phyloP scores from a whole-genome alignment of 306 rosid species.

The Dalbergia cochinchinensis region DNA sequence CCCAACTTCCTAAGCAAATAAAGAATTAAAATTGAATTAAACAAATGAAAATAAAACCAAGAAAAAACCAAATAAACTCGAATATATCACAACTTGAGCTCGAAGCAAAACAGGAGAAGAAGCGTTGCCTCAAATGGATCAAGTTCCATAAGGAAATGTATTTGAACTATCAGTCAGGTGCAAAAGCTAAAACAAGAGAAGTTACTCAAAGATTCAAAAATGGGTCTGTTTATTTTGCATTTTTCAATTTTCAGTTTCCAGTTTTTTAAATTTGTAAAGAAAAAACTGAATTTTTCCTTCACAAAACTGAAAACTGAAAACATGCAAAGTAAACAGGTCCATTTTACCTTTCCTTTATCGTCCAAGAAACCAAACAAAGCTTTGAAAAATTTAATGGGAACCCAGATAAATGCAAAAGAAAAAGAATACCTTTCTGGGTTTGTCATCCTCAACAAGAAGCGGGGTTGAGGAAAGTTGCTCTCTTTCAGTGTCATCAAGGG shows the following conservation, averaged over 20 bases:
- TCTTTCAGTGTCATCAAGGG: slow-evolving; percentile 57
- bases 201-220: slow-evolving; percentile 19
- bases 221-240: too few relatives aligned
- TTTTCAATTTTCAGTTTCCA: too few relatives aligned
- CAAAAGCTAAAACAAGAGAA: neutral
- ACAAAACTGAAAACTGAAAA: too few relatives aligned
- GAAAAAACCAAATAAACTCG: neutral
- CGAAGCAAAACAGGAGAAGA: too few relatives aligned
- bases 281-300: too few relatives aligned
- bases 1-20: slow-evolving; percentile 71
- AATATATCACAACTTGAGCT: neutral
- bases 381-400: neutral
- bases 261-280: too few relatives aligned
- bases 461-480: slow-evolving; percentile 62
- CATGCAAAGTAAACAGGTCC: too few relatives aligned
- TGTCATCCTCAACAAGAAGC: slow-evolving; percentile 46
- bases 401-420: neutral
- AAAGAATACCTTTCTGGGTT: slow-evolving; percentile 55
- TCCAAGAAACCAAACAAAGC: neutral
- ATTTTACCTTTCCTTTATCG: neutral
- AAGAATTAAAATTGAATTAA: slow-evolving; percentile 22
- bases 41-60: slow-evolving; percentile 11
- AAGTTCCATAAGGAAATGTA: too few relatives aligned
- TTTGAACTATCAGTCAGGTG: neutral
- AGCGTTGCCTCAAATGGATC: too few relatives aligned